Conservation (phyloP, 768 basidiomycete genomes). For the Gyrodon lividus region DNA sequence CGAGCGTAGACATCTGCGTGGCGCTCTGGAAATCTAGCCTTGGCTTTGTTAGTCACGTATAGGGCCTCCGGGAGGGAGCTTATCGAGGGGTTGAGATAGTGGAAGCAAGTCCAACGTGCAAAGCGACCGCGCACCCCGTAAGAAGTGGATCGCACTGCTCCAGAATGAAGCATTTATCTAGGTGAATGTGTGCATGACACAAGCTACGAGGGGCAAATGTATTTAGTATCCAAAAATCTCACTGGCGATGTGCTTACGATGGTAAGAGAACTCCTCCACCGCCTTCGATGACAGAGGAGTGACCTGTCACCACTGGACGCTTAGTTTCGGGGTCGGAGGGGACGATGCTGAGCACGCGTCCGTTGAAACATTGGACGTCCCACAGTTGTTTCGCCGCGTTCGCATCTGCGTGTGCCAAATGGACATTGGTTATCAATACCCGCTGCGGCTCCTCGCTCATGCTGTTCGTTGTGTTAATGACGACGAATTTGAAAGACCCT, state of each 20-base stretch:
- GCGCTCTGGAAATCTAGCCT: constrained; percentile 45
- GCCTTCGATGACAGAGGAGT: constrained; percentile 18
- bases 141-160: constrained; percentile 50
- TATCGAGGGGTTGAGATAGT: constrained; percentile 3
- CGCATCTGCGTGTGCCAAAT: constrained; percentile 29
- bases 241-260: constrained; percentile 23
- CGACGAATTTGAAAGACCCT: not conserved
- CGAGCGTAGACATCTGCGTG: constrained; percentile 48
- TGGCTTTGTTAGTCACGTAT: constrained; percentile 48
- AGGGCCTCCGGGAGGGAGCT: constrained; percentile 61
- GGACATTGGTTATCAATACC: constrained; percentile 27
- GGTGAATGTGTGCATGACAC: constrained; percentile 64
- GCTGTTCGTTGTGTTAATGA: not conserved
- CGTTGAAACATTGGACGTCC: constrained; percentile 32
- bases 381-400: constrained; percentile 28
- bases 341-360: constrained; percentile 26
- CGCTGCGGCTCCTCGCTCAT: constrained; percentile 7
- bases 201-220: constrained; percentile 29
- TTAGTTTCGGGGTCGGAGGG: constrained; percentile 8
- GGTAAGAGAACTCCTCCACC: constrained; percentile 32
- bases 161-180: constrained; percentile 69
- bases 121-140: constrained; percentile 44
- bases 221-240: constrained; percentile 14
- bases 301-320: not conserved
- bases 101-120: not conserved